Evolutionary conservation across 2,329 filamentous ascomycete genomes (phyloP).

Genomic region (Colletotrichum gigasporum): DNA sequence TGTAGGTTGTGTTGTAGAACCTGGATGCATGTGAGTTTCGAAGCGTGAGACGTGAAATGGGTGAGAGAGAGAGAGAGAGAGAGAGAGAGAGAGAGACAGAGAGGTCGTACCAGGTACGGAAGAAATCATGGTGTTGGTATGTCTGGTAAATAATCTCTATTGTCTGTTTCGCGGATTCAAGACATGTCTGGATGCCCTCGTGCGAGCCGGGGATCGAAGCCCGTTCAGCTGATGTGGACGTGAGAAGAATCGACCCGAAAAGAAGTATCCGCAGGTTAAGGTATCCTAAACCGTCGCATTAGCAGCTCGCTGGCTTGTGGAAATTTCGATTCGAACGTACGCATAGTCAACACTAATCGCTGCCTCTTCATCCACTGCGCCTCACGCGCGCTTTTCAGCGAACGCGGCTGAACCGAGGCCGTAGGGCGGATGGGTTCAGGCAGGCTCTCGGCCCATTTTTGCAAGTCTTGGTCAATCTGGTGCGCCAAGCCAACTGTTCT

Average conservation of each 20-base stretch:
- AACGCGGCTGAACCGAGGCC: slow-evolving; percentile 17
- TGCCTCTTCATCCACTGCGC: slow-evolving; percentile 40
- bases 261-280: slow-evolving; percentile 39
- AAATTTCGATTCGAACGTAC: slow-evolving; percentile 10
- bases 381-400: slow-evolving; percentile 31
- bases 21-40: slow-evolving; percentile 15
- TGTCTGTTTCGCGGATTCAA: slow-evolving; percentile 39
- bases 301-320: neutral
- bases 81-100: too few species aligned
- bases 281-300: slow-evolving; percentile 33
- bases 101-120: slow-evolving; percentile 38
- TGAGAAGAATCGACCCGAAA: slow-evolving; percentile 39
- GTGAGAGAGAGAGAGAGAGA: too few species aligned
- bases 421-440: slow-evolving; percentile 36
- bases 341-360: slow-evolving; percentile 37
- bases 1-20: slow-evolving; percentile 44
- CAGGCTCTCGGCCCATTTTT: slow-evolving; percentile 35
- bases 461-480: slow-evolving; percentile 36
- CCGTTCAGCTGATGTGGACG: slow-evolving; percentile 31
- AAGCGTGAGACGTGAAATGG: too few species aligned
- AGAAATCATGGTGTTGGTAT: slow-evolving; percentile 41
- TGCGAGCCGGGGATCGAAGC: slow-evolving; percentile 31
- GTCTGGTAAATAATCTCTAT: slow-evolving; percentile 41
- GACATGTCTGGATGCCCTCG: slow-evolving; percentile 35
- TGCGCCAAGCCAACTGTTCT: slow-evolving; percentile 35